Evolutionary conservation across 2,329 filamentous ascomycete species (phyloP).

Genomic region (Simplicillium aogashimaense): DNA sequence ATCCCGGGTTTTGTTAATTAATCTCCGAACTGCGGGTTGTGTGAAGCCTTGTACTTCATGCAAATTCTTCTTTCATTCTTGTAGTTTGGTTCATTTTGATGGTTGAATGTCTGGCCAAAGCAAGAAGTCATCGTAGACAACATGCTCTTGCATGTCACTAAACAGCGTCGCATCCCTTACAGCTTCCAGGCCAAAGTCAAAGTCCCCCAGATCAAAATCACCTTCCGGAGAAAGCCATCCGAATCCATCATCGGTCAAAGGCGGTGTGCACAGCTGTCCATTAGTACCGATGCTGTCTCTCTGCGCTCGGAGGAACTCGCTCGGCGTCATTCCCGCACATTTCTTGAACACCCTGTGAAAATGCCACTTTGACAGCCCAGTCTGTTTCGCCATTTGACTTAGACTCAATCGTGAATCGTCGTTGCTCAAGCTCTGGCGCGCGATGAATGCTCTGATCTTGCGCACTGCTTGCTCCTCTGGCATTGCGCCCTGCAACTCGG

Average conservation of each 20-base stretch:
- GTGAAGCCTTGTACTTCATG: no score
- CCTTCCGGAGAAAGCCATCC: constrained; percentile 2
- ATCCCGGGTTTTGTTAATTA: no score
- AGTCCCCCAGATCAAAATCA: constrained; percentile 1
- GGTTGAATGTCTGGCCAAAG: no score
- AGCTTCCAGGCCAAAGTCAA: neutral
- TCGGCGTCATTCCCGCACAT: constrained; percentile 37
- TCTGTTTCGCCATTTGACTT: constrained; percentile 36
- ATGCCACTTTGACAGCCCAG: constrained; percentile 45
- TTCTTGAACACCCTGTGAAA: constrained; percentile 50
- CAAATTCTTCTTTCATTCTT: no score
- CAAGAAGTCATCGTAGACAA: no score
- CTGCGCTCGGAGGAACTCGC: constrained; percentile 18
- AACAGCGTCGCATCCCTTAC: no score
- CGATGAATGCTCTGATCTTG: constrained; percentile 24
- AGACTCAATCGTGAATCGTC: constrained; percentile 19
- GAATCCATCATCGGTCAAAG: neutral
- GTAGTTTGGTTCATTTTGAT: no score
- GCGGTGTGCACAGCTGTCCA: neutral
- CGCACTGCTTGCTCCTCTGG: constrained; percentile 31
- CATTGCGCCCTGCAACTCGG: constrained; percentile 26
- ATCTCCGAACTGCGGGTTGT: no score
- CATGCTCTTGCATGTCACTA: no score
- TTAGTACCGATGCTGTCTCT: neutral
- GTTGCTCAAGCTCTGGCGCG: constrained; percentile 14